These are phyloP conservation scores for Pseudopyricularia cyperi DNA, from an alignment of 2,329 filamentous ascomycete species.

Conservation along the genomic window DNA sequence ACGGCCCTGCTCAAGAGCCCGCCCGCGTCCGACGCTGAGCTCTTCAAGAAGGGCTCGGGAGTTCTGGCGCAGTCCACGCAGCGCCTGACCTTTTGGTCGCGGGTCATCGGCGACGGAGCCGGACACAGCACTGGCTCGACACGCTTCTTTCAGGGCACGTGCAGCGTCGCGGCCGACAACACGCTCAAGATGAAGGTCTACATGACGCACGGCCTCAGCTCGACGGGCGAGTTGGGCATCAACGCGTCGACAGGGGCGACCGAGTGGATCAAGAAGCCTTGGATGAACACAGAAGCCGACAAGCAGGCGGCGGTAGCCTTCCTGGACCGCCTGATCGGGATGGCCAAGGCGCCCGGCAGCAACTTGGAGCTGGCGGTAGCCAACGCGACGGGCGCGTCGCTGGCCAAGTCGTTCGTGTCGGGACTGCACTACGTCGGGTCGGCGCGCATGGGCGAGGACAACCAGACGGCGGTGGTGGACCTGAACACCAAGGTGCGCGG, in stretches of 20 bases:
- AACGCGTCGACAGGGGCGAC: constrained; percentile 23
- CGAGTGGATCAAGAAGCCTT: constrained; percentile 23
- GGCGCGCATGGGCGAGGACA: constrained; percentile 42
- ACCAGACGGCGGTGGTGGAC: constrained; percentile 48
- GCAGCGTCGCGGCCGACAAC: constrained; percentile 25
- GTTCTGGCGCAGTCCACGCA: constrained; percentile 31
- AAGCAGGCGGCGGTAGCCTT: constrained; percentile 14
- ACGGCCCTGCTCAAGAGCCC: constrained; percentile 13
- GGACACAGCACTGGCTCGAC: constrained; percentile 22
- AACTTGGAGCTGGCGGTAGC: constrained; percentile 9
- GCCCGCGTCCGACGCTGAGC: constrained; percentile 14
- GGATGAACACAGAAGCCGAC: constrained; percentile 19
- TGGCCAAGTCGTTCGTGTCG: constrained; percentile 6
- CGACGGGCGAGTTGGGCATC: constrained; percentile 28
- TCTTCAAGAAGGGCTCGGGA: constrained; percentile 22
- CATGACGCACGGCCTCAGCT: constrained; percentile 35
- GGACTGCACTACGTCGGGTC: constrained; percentile 28
- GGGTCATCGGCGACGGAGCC: constrained; percentile 14
- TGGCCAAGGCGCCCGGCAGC: constrained; percentile 11
- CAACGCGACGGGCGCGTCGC: constrained; percentile 7
- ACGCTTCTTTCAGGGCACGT: constrained; percentile 30
- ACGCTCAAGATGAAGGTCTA: constrained; percentile 33
- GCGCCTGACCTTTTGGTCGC: constrained; percentile 33
- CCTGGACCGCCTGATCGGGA: constrained; percentile 13
- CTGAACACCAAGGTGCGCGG: constrained; percentile 51